Evolutionary conservation across 2,329 filamentous ascomycete species (phyloP), one percentile per base, ranked within the genome.

Genomic region (Pezicula carpinea): DNA sequence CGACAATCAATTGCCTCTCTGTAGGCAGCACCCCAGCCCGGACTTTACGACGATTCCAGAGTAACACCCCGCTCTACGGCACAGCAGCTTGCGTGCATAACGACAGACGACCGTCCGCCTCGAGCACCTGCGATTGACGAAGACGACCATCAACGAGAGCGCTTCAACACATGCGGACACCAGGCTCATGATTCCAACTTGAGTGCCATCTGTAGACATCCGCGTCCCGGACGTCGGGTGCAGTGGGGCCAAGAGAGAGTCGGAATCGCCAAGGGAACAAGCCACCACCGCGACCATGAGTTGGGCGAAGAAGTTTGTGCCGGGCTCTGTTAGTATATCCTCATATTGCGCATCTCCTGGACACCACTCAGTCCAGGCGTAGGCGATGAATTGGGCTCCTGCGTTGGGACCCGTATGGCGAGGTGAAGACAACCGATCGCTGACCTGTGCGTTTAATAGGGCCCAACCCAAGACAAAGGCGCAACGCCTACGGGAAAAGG

Each of bases 301-400:
- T 52, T 76, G 83, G 57, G 74, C 82, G 53, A 78, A 71, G 57
- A 82, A 79, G 64, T 73, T 81, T 61, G 68, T 69, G 57, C 69
- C 72, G 55, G 68, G 72, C 63, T 70, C 70, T 62, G 79, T 82
- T 69, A 66, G 78, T 75, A 54, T 34, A 49, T 29, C 31, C 35
- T 40, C 23, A n/a, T 21, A 22, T 44, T 48, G 43, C 29, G 43
- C 35, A 43, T 40, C 18, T 22, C 39, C 23, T 17, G 23, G 26
- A 23, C 15, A 29, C n/a, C 35, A 34, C 19, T 26, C n/a, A 23
- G 48, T 41, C 43, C 17, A 38, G 15, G 29, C 15, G 35, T 15
- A 11, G 7, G 8, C 14, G 14, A 21, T 10, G 31, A 6, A 15
- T 33, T 43, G 29, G 26, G 41, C 17, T 11, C 41, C 3, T 21